phyloP scores from a whole-genome alignment of 805 yeast species.

The Starmerella sp. region DNA sequence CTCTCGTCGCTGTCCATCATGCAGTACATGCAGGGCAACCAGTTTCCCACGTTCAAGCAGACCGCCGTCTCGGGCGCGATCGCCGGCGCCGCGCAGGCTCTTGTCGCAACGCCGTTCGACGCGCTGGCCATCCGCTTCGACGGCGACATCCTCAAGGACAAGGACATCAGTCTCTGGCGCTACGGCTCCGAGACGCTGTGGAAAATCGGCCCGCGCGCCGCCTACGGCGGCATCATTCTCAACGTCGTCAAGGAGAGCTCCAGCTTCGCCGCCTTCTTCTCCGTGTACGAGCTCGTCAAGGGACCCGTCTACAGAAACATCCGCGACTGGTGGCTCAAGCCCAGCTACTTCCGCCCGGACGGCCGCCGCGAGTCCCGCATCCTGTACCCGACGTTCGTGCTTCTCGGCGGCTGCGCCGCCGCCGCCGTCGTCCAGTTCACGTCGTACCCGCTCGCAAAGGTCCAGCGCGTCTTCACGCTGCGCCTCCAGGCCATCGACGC shows the following conservation, averaged over 20 bases:
- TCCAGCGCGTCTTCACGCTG: constrained; percentile 69
- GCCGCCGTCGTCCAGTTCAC: constrained; percentile 64
- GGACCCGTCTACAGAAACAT: constrained; percentile 33
- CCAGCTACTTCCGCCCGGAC: constrained; percentile 21
- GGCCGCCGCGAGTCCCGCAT: constrained; percentile 32
- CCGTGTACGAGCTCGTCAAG: constrained; percentile 68
- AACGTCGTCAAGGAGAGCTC: constrained; percentile 62
- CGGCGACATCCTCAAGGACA: constrained; percentile 46
- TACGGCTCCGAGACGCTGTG: constrained; percentile 58
- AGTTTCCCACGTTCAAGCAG: constrained; percentile 39
- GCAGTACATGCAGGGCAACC: constrained; percentile 18
- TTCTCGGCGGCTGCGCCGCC: constrained; percentile 81
- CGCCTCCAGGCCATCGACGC: constrained; percentile 72
- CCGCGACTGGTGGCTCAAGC: constrained; percentile 25
- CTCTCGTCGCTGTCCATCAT: constrained; percentile 32
- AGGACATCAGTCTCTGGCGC: constrained; percentile 47
- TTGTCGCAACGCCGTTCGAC: constrained; percentile 88
- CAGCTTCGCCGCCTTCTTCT: constrained; percentile 79
- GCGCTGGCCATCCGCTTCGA: constrained; percentile 77
- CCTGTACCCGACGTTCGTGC: constrained; percentile 56
- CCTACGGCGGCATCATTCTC: constrained; percentile 80
- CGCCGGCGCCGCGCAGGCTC: constrained; percentile 81
- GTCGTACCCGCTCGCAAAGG: constrained; percentile 70
- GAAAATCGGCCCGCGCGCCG: constrained; percentile 70
- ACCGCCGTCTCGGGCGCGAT: constrained; percentile 67